Conservation (phyloP, 1,284 basidiomycete species). For the Ganoderma multipileum region DNA sequence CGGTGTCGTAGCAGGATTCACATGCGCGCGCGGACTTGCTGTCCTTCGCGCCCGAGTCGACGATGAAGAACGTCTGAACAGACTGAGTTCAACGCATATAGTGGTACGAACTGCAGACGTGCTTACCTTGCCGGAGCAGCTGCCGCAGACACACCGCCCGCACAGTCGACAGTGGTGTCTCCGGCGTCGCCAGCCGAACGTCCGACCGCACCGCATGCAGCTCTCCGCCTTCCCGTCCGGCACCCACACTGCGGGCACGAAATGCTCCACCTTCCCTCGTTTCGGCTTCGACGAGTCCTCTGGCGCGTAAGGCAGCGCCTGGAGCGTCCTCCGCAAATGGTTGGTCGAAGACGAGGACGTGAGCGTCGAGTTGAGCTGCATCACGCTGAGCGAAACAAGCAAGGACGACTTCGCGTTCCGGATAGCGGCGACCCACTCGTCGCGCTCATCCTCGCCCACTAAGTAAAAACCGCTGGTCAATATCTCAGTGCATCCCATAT, state of each 20-base stretch:
- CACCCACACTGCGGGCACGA: slow-evolving; percentile 92
- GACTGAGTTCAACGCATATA: slow-evolving; percentile 2
- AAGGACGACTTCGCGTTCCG: slow-evolving; percentile 77
- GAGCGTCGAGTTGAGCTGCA: slow-evolving; percentile 79
- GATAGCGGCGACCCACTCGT: slow-evolving; percentile 75
- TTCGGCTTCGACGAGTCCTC: slow-evolving; percentile 50
- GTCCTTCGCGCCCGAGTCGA: slow-evolving; percentile 58
- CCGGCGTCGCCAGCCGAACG: slow-evolving; percentile 84
- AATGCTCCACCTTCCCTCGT: slow-evolving; percentile 79
- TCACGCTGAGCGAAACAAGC: slow-evolving; percentile 69
- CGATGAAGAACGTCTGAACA: slow-evolving; percentile 78
- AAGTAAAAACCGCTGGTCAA: slow-evolving; percentile 3
- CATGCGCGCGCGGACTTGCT: slow-evolving; percentile 82
- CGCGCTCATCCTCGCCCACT: slow-evolving; percentile 65
- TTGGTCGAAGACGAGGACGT: slow-evolving; percentile 77
- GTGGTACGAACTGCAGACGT: slow-evolving; percentile 8
- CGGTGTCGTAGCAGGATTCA: slow-evolving; percentile 84
- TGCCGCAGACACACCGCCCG: slow-evolving; percentile 85
- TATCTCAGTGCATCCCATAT: background rate
- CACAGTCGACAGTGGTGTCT: slow-evolving; percentile 93
- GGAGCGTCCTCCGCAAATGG: slow-evolving; percentile 73
- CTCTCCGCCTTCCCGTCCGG: slow-evolving; percentile 82
- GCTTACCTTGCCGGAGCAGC: slow-evolving; percentile 81
- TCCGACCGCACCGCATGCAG: slow-evolving; percentile 84
- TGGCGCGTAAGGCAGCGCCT: slow-evolving; percentile 74